Evolutionary conservation across 1,139 yeast species (phyloP).

Genomic region (Debaryomyces coudertii): DNA sequence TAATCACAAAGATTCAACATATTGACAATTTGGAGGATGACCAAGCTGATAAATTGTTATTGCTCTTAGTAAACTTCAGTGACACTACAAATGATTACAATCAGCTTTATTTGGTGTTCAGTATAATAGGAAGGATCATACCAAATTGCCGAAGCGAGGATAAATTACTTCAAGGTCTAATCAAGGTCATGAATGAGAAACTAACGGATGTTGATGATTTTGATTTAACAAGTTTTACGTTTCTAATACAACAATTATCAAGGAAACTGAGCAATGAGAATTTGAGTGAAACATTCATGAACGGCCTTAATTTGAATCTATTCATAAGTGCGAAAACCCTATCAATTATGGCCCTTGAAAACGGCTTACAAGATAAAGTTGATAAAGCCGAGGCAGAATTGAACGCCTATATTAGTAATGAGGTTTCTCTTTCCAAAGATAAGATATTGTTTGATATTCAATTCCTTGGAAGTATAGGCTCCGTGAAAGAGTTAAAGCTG

Average conservation of each 20-base stretch:
- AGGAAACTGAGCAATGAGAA: constrained; percentile 11
- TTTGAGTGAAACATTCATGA: constrained; percentile 18
- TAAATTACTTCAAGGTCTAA: constrained; percentile 10
- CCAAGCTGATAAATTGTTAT: constrained; percentile 1
- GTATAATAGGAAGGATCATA: constrained; percentile 11
- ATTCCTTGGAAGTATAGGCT: constrained; percentile 53
- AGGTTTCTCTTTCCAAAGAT: constrained; percentile 20
- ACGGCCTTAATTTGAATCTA: constrained; percentile 20
- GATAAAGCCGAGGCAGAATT: constrained; percentile 34
- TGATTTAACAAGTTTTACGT: constrained; percentile 12
- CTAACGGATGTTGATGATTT: constrained; percentile 15
- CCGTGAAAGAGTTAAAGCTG: constrained; percentile 26
- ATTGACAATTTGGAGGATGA: constrained; percentile 5
- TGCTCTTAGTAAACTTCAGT: constrained; percentile 1
- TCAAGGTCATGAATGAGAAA: constrained; percentile 13
- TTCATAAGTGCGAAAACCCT: constrained; percentile 39
- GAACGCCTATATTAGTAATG: constrained; percentile 22
- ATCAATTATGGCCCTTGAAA: constrained; percentile 43
- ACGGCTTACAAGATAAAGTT: constrained; percentile 33
- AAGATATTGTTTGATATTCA: constrained; percentile 34
- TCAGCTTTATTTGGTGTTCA: constrained; percentile 11
- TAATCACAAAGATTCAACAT: constrained; percentile 14
- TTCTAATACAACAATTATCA: constrained; percentile 13
- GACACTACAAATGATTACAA: constrained; percentile 7
- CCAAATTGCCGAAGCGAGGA: constrained; percentile 12